Evolutionary conservation across 768 basidiomycete species (phyloP).

Genomic region (Suillus subalutaceus): DNA sequence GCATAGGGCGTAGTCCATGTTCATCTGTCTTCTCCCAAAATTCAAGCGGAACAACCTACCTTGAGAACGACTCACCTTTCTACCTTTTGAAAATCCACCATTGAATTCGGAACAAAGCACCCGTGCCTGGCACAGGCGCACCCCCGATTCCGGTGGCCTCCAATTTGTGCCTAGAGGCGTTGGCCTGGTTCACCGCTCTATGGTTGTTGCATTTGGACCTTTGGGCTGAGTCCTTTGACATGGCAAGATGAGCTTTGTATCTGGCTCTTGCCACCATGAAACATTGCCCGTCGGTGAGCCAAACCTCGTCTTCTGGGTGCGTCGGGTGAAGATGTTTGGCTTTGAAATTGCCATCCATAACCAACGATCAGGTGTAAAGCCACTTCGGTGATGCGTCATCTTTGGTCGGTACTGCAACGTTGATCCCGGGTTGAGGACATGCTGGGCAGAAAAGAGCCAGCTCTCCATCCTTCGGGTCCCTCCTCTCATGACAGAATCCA

Average conservation of each 20-base stretch:
- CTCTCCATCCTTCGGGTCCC: not conserved
- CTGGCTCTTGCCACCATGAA: not conserved
- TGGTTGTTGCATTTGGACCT: slow-evolving; percentile 20
- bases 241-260: not conserved
- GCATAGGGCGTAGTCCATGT: too few relatives aligned
- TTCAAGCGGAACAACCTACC: slow-evolving; percentile 6
- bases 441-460: slow-evolving; percentile 2
- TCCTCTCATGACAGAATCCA: slow-evolving; percentile 10
- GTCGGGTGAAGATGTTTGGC: slow-evolving; percentile 11
- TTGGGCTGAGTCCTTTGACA: not conserved
- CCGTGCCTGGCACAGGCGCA: slow-evolving; percentile 34
- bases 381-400: not conserved
- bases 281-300: slow-evolving; percentile 12
- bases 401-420: not conserved
- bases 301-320: slow-evolving; percentile 16
- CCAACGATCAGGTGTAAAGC: not conserved
- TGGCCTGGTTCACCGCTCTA: slow-evolving; percentile 21
- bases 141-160: slow-evolving; percentile 33
- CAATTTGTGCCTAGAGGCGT: slow-evolving; percentile 17
- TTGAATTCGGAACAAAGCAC: slow-evolving; percentile 28
- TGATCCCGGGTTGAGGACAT: slow-evolving; percentile 12
- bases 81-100: slow-evolving; percentile 18
- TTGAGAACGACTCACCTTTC: slow-evolving; percentile 17
- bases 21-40: slow-evolving; percentile 16
- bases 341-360: slow-evolving; percentile 5